These are phyloP conservation scores for Mimosa bimucronata DNA, from an alignment of 306 rosid species.

Conservation along the genomic window DNA sequence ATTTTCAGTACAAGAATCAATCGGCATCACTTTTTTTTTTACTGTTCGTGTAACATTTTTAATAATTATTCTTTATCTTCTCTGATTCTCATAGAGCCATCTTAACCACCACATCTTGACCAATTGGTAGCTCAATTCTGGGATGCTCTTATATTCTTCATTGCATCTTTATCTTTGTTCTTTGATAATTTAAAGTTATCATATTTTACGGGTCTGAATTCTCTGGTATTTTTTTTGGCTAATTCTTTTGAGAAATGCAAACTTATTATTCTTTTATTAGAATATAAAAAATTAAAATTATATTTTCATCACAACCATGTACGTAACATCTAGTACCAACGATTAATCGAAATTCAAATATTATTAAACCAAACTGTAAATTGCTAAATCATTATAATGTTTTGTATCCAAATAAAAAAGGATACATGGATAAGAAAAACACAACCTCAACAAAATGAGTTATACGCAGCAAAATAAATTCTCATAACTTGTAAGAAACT, in stretches of 20 bases:
- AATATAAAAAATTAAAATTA: too few relatives aligned
- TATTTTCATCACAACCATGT: too few relatives aligned
- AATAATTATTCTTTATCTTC: not conserved
- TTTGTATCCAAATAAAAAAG: not conserved
- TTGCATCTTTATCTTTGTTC: not conserved
- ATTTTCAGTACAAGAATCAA: not conserved
- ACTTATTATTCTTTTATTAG: too few relatives aligned
- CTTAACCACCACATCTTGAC: slow-evolving; percentile 1
- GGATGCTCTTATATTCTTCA: not conserved
- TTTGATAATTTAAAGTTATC: not conserved
- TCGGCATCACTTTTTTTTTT: not conserved
- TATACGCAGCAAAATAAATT: too few relatives aligned
- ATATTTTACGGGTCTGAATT: not conserved
- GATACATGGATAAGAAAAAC: too few relatives aligned
- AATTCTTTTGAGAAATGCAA: not conserved
- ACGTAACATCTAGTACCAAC: too few relatives aligned
- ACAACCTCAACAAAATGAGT: too few relatives aligned
- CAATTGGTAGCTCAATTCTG: not conserved
- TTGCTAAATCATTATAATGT: not conserved
- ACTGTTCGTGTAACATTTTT: not conserved
- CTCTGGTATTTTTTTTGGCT: not conserved
- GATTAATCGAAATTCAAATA: too few relatives aligned
- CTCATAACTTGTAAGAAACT: too few relatives aligned
- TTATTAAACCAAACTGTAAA: too few relatives aligned
- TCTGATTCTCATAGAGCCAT: slow-evolving; percentile 28